Percentiles rank a stretch among this genome's conserved stretches.
phyloP scores from a whole-genome alignment of 2,329 filamentous ascomycete species.

The Epicoccum sorghinum region DNA sequence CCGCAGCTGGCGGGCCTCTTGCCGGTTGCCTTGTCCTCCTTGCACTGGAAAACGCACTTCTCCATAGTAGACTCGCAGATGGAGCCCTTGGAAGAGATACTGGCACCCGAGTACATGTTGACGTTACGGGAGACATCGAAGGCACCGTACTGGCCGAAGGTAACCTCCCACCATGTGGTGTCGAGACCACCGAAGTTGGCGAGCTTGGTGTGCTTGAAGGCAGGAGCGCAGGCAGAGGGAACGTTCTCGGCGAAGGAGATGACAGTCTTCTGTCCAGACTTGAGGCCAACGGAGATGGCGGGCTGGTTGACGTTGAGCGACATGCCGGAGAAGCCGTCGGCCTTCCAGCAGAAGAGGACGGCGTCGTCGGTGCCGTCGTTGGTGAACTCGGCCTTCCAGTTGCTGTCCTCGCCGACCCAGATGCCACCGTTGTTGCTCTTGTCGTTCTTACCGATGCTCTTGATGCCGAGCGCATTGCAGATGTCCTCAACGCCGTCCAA shows the following conservation, averaged over 20 bases:
- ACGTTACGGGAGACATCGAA: constrained; percentile 54
- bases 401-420: constrained; percentile 45
- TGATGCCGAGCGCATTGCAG: constrained; percentile 27
- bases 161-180: constrained; percentile 56
- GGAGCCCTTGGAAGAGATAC: constrained; percentile 47
- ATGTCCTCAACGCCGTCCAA: constrained; percentile 30
- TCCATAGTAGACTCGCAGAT: constrained; percentile 52
- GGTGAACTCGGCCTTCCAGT: constrained; percentile 44
- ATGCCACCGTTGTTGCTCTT: constrained; percentile 37
- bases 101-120: constrained; percentile 52
- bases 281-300: constrained; percentile 49
- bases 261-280: constrained; percentile 43
- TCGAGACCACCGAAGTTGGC: constrained; percentile 47
- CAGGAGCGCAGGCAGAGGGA: constrained; percentile 50
- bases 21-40: constrained; percentile 14
- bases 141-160: constrained; percentile 46
- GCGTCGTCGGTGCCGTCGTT: constrained; percentile 42
- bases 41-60: constrained; percentile 54
- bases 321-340: constrained; percentile 42
- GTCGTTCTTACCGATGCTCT: constrained; percentile 36
- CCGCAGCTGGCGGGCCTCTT: constrained; percentile 3
- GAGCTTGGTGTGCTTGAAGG: constrained; percentile 44
- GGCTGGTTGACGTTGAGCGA: constrained; percentile 45
- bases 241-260: constrained; percentile 48
- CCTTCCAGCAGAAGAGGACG: constrained; percentile 47